Base-by-base conservation (phyloP, 768 basidiomycete species). In the Tulasnella sp. region DNA sequence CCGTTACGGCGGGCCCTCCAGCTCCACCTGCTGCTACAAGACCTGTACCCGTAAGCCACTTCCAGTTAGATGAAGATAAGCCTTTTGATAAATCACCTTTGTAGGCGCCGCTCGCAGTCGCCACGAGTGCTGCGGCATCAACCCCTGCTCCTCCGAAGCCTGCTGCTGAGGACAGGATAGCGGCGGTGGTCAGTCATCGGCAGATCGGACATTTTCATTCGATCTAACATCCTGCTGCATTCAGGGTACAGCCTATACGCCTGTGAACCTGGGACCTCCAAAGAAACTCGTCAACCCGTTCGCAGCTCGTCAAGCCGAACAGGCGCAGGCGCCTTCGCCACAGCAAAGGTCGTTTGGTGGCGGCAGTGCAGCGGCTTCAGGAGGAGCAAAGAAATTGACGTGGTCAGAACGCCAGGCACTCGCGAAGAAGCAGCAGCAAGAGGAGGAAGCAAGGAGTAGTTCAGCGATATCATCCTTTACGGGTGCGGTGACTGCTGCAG, bases 351-450 rank as follows among this genome's bases (percentile, higher is more conserved):
- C 60, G 41, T 29, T 46, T 15, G 4, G 54, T 31, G 50, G 51
- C n/a, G 42, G 25, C 0, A 48, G 31, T 17, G 60, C 7, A 10
- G 51, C 61, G 2, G 34, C 34, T 38, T 38, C 34, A 15, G 73
- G 73, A 21, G 80, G 76, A 0, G 60, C 74, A 0, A 88, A 88
- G 74, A 93, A 91, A 70, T 70, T 94, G 62, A 94, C 93, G 0
- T 98, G 94, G 94, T 86, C 80, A 60, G 87, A 98, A 69, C 78
- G 93, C 21, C 93, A 97, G 68, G 92, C 88, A 0, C 73, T 84
- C n/a, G 85, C 91, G 1, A 93, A 92, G 75, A 84, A 85, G 67
- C 87, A 90, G 65, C 75, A 78, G 15, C 87, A 84, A 63, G 90
- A 87, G 64, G 92, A 91, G 59, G 83, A 83, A 61, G 73, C 75